Evolutionary conservation across 805 yeast species (phyloP).

Genomic region (Nakazawaea pomicola): DNA sequence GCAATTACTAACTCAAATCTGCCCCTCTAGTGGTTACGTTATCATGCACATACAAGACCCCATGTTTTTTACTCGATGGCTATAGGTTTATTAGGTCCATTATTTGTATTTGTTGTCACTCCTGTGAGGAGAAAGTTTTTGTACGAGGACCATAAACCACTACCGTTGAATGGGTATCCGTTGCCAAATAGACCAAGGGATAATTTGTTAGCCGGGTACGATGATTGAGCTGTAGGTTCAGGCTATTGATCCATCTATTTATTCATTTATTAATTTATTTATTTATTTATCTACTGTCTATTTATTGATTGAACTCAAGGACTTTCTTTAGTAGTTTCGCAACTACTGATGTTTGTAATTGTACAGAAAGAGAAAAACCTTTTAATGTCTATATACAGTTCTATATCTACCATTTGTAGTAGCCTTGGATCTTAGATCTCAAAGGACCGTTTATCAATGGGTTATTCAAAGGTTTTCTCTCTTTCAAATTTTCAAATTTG

Average conservation of each 20-base stretch:
- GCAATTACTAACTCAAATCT: slow-evolving; percentile 3
- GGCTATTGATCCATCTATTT: slow-evolving; percentile 1
- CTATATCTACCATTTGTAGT: slow-evolving; percentile 45
- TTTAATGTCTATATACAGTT: slow-evolving; percentile 5
- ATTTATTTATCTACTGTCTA: slow-evolving; percentile 14
- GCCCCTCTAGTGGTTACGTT: slow-evolving; percentile 62
- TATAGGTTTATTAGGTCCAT: slow-evolving; percentile 65
- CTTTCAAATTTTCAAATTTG: slow-evolving; percentile 28
- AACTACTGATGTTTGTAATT: too few species aligned
- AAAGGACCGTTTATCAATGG: slow-evolving; percentile 40
- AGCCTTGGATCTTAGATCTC: slow-evolving; percentile 46
- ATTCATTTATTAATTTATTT: slow-evolving; percentile 1
- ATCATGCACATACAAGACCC: slow-evolving; percentile 72
- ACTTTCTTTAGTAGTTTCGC: too few species aligned
- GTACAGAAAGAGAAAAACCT: too few species aligned
- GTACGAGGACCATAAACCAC: slow-evolving; percentile 58
- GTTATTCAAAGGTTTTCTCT: slow-evolving; percentile 32
- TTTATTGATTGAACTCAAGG: slow-evolving; percentile 1
- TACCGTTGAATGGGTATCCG: slow-evolving; percentile 55
- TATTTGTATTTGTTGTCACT: slow-evolving; percentile 51
- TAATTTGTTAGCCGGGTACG: slow-evolving; percentile 44
- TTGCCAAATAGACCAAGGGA: slow-evolving; percentile 54
- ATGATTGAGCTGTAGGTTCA: too few species aligned
- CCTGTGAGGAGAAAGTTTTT: slow-evolving; percentile 67
- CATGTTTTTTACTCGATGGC: slow-evolving; percentile 62